Evolutionary conservation across 345 rosid species (phyloP).

Genomic region (Adansonia digitata): DNA sequence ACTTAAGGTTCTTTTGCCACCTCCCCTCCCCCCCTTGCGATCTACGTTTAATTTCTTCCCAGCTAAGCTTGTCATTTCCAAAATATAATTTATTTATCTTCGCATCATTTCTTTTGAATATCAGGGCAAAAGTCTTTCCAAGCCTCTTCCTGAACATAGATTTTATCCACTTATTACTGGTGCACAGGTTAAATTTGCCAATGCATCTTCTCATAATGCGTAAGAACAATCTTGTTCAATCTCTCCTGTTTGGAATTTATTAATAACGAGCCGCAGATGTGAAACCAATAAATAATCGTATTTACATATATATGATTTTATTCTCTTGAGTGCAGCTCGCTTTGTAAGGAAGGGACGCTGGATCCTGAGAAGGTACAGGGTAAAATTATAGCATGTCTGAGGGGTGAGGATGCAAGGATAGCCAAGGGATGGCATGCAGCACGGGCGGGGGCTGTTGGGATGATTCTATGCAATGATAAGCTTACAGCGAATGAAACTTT

Average conservation of each 20-base stretch:
- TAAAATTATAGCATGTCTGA: conserved; percentile 50
- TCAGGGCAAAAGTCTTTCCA: conserved; percentile 42
- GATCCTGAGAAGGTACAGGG: conserved; percentile 46
- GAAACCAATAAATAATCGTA: background rate
- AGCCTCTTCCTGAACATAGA: conserved; percentile 25
- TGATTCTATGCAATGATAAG: conserved; percentile 64
- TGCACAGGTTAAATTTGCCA: conserved; percentile 24
- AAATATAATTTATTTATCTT: background rate
- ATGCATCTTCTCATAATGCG: conserved; percentile 31
- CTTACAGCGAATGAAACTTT: no score
- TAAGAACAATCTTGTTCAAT: conserved; percentile 18
- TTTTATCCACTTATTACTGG: conserved; percentile 37
- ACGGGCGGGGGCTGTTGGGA: conserved; percentile 56
- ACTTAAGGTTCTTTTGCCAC: conserved; percentile 24
- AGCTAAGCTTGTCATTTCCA: background rate
- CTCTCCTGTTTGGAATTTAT: no score
- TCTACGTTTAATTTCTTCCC: background rate
- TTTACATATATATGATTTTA: no score
- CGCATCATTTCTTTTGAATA: no score
- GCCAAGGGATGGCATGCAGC: conserved; percentile 46
- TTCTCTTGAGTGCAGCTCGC: conserved; percentile 18
- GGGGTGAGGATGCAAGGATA: conserved; percentile 39
- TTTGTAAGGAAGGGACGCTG: conserved; percentile 33
- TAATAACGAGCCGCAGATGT: no score
- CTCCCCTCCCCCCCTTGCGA: no score